A percentile compares a stretch with the other conserved stretches of the same genome.
These are phyloP conservation scores for Jatropha podagrica DNA, from an alignment of 441 rosid genomes.

Conservation along the genomic window DNA sequence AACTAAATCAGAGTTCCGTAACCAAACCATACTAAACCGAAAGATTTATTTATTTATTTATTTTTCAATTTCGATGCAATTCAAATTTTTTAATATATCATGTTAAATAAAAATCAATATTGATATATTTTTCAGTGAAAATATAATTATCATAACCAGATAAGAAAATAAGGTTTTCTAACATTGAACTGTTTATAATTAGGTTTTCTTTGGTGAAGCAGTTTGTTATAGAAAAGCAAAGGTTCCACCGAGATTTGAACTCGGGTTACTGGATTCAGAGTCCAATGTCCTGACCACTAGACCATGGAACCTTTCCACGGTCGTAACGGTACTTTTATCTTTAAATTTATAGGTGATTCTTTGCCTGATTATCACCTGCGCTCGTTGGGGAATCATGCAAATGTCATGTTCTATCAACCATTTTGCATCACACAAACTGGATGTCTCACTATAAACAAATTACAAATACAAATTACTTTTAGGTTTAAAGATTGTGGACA, in stretches of 20 bases:
- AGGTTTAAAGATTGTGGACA: constrained; percentile 1
- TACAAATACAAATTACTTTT: neutral
- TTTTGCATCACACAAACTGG: neutral
- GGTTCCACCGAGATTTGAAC: constrained; percentile 65
- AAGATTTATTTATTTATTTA: too few species aligned
- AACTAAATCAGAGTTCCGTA: too few species aligned
- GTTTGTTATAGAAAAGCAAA: neutral
- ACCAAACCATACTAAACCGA: too few species aligned
- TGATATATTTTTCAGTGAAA: too few species aligned
- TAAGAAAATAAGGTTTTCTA: too few species aligned
- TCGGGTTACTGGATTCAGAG: constrained; percentile 60
- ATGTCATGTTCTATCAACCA: constrained; percentile 7
- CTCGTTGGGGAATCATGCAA: constrained; percentile 14
- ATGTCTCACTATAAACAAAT: neutral
- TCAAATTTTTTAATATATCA: too few species aligned
- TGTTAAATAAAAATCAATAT: too few species aligned
- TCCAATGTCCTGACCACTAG: constrained; percentile 59
- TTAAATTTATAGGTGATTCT: too few species aligned
- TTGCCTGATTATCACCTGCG: neutral
- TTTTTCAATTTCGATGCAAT: too few species aligned
- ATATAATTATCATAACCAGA: too few species aligned
- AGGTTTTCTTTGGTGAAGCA: neutral
- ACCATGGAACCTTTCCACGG: constrained; percentile 42
- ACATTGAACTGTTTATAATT: too few species aligned
- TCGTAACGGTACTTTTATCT: too few species aligned